Conservation (phyloP, 225 moss, liverwort and hornwort genomes). For the Asterella californica region DNA sequence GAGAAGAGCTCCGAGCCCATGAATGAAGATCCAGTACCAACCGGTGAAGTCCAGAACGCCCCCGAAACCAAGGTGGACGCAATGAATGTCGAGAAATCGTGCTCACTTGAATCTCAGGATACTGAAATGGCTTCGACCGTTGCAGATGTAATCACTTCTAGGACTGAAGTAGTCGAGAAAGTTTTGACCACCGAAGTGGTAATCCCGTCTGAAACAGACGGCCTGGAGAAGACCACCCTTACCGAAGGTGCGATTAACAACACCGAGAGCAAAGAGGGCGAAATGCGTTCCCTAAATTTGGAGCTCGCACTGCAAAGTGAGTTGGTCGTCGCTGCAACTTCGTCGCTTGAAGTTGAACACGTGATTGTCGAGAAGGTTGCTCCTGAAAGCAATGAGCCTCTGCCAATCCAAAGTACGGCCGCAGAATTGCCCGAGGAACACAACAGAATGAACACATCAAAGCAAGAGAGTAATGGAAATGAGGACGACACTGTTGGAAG, state of each 20-base stretch:
- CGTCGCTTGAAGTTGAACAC: conserved; percentile 14
- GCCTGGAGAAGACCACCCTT: background rate
- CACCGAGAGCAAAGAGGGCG: conserved; percentile 13
- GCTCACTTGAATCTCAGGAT: conserved; percentile 2
- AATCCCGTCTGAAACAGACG: conserved; percentile 17
- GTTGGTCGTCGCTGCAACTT: background rate
- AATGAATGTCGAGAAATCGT: conserved; percentile 20
- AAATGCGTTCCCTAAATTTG: conserved; percentile 5
- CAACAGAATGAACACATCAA: conserved; percentile 41
- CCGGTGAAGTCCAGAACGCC: conserved; percentile 19
- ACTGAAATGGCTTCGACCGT: conserved; percentile 19
- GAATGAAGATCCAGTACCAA: conserved; percentile 15
- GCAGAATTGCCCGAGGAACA: conserved; percentile 25
- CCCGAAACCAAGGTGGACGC: conserved; percentile 17
- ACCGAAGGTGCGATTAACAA: conserved; percentile 9
- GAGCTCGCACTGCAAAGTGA: conserved; percentile 19
- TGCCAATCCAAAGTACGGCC: conserved; percentile 18
- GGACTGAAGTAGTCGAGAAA: conserved; percentile 16
- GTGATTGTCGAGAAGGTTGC: background rate
- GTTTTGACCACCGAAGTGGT: conserved; percentile 19
- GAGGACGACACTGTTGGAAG: conserved; percentile 26
- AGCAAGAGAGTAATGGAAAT: conserved; percentile 32
- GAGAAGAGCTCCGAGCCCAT: conserved; percentile 17
- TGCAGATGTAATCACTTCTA: conserved; percentile 8
- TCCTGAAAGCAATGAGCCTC: conserved; percentile 19